A percentile compares a stretch with the other conserved stretches of the same genome.
phyloP scores from a whole-genome alignment of 768 basidiomycete genomes.

The Hemileccinum impolitum region DNA sequence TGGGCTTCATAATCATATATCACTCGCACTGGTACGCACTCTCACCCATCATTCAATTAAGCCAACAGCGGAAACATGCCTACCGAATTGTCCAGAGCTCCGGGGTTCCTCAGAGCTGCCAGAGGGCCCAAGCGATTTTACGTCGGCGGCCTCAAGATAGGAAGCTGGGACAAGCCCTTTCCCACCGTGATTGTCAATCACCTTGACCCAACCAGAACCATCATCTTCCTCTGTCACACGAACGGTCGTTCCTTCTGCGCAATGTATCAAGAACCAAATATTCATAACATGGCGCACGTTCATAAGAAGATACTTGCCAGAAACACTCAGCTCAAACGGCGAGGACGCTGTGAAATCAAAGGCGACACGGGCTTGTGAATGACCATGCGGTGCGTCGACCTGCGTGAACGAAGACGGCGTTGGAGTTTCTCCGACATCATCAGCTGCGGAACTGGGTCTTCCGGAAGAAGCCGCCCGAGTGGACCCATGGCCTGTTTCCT shows the following conservation, averaged over 20 bases:
- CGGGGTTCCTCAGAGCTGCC: conserved; percentile 21
- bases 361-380: conserved; percentile 57
- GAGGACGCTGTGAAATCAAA: conserved; percentile 77
- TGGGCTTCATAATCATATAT: conserved; percentile 75
- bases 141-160: conserved; percentile 52
- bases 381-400: conserved; percentile 34
- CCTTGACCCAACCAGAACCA: conserved; percentile 85
- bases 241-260: conserved; percentile 59
- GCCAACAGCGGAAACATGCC: conserved; percentile 16
- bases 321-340: conserved; percentile 70
- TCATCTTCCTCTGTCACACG: conserved; percentile 76
- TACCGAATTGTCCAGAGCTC: conserved; percentile 51
- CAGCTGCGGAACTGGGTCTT: background rate
- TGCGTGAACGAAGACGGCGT: conserved; percentile 59
- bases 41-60: conserved; percentile 4
- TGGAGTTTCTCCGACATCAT: conserved; percentile 29
- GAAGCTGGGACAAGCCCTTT: conserved; percentile 84
- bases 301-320: conserved; percentile 41
- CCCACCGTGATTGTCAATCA: conserved; percentile 51
- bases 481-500: conserved; percentile 24
- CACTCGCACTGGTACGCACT: conserved; percentile 58
- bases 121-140: conserved; percentile 14
- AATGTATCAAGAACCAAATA: conserved; percentile 12
- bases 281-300: conserved; percentile 6
- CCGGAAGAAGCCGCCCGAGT: conserved; percentile 4